Conservation (phyloP, 2,329 filamentous ascomycete species). For the Apiospora hydei region DNA sequence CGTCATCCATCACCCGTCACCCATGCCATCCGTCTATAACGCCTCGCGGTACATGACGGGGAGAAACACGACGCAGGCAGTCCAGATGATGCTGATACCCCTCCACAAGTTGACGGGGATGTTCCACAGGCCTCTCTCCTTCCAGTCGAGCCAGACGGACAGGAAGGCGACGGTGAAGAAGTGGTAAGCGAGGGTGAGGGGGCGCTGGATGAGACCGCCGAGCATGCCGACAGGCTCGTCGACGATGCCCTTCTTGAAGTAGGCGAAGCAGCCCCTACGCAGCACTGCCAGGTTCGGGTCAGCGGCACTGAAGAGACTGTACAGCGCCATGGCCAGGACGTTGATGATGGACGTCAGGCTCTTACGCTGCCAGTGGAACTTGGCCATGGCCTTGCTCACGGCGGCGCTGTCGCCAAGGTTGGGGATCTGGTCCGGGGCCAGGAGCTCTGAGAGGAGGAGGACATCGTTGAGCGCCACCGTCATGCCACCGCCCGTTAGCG, state of each 20-base stretch:
- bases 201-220: conserved; percentile 80
- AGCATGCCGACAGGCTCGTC: conserved; percentile 84
- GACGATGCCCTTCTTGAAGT: conserved; percentile 81
- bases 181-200: conserved; percentile 82
- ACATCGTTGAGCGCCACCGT: conserved; percentile 96
- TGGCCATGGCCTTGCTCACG: conserved; percentile 72
- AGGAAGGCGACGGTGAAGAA: conserved; percentile 95
- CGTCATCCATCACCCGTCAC: background rate
- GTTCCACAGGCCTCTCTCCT: conserved; percentile 60
- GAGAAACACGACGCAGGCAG: conserved; percentile 81
- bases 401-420: conserved; percentile 70
- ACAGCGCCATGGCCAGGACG: conserved; percentile 94
- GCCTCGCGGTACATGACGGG: conserved; percentile 68
- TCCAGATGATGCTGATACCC: conserved; percentile 76
- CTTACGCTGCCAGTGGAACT: conserved; percentile 91
- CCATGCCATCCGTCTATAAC: background rate
- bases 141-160: conserved; percentile 74
- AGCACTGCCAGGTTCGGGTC: conserved; percentile 79
- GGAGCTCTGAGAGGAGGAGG: conserved; percentile 75
- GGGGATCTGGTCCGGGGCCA: conserved; percentile 73
- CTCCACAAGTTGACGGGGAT: conserved; percentile 71
- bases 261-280: conserved; percentile 89
- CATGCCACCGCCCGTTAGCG: conserved; percentile 96
- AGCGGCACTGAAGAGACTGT: conserved; percentile 88
- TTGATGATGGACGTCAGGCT: conserved; percentile 87